phyloP scores from a whole-genome alignment of 2,329 filamentous ascomycete species.

The Paracoccidioides lutzii region DNA sequence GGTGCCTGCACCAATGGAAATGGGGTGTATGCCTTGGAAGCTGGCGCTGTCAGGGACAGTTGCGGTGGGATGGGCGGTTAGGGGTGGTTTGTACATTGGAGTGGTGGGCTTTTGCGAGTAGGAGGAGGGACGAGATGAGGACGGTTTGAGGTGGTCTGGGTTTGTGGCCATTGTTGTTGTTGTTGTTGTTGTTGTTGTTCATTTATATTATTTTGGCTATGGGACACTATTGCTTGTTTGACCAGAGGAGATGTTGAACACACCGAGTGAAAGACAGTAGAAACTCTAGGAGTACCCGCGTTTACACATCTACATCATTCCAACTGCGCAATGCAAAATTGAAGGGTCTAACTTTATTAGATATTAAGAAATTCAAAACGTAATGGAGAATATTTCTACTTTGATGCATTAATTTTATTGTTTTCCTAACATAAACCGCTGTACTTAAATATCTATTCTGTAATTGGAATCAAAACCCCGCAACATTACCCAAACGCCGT shows the following conservation, averaged over 20 bases:
- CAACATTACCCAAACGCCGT: background rate
- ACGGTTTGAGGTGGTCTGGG: constrained; percentile 15
- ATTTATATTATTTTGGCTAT: background rate
- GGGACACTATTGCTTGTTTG: background rate
- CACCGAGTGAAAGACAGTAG: too few relatives aligned
- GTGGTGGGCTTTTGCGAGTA: constrained; percentile 11
- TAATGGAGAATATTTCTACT: too few relatives aligned
- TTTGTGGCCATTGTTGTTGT: constrained; percentile 13
- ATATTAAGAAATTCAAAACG: too few relatives aligned
- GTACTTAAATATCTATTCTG: background rate
- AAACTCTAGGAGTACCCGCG: too few relatives aligned
- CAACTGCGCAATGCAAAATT: too few relatives aligned
- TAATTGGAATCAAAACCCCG: background rate
- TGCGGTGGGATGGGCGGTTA: constrained; percentile 25
- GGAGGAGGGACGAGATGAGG: constrained; percentile 15
- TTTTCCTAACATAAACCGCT: background rate
- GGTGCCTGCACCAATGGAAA: constrained; percentile 63
- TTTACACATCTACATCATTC: too few relatives aligned
- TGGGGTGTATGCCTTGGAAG: constrained; percentile 55
- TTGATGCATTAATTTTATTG: too few relatives aligned
- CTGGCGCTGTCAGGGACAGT: constrained; percentile 28
- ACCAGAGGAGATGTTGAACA: background rate
- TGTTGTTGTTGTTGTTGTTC: constrained; percentile 22
- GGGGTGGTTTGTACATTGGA: constrained; percentile 20
- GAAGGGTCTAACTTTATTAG: too few relatives aligned